A percentile compares a stretch with the other conserved stretches of the same genome.
Evolutionary conservation across 2,329 filamentous ascomycete genomes (phyloP).

Genomic region (Clonostachys solani): DNA sequence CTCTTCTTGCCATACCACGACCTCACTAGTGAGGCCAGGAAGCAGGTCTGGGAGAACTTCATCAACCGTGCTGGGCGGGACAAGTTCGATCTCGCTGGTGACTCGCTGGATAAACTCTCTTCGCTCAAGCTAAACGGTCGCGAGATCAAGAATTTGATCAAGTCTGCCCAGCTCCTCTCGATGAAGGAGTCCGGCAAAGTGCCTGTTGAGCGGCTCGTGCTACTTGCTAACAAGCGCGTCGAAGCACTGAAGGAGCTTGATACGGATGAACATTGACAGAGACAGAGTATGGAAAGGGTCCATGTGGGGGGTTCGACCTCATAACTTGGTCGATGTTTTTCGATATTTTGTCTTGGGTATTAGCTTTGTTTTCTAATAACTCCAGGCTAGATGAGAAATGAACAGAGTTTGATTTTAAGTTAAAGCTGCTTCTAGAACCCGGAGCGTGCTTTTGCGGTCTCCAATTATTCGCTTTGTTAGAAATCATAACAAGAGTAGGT

Average conservation of each 20-base stretch:
- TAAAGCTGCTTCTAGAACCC: too few species aligned
- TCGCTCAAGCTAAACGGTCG: slow-evolving; percentile 36
- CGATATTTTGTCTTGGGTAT: too few species aligned
- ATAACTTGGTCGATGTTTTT: too few species aligned
- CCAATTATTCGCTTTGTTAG: too few species aligned
- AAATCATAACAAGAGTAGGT: too few species aligned
- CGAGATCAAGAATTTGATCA: slow-evolving; percentile 44
- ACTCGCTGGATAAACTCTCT: slow-evolving; percentile 25
- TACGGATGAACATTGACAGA: too few species aligned
- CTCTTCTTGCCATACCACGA: slow-evolving; percentile 29
- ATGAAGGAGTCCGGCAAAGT: slow-evolving; percentile 19
- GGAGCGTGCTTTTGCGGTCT: too few species aligned
- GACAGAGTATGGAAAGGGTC: too few species aligned
- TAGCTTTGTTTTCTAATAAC: too few species aligned
- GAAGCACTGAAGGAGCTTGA: slow-evolving; percentile 7
- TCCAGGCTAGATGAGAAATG: too few species aligned
- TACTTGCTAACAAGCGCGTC: slow-evolving; percentile 23
- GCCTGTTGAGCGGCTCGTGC: slow-evolving; percentile 17
- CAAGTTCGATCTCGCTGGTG: slow-evolving; percentile 16
- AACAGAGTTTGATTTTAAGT: too few species aligned
- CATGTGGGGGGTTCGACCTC: too few species aligned
- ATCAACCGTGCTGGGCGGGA: slow-evolving; percentile 17
- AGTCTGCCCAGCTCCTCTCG: slow-evolving; percentile 27
- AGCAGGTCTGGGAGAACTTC: slow-evolving; percentile 29
- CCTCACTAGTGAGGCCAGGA: slow-evolving; percentile 15